Evolutionary conservation across 2,329 filamentous ascomycete genomes (phyloP).

Genomic region (Colletotrichum navitas): DNA sequence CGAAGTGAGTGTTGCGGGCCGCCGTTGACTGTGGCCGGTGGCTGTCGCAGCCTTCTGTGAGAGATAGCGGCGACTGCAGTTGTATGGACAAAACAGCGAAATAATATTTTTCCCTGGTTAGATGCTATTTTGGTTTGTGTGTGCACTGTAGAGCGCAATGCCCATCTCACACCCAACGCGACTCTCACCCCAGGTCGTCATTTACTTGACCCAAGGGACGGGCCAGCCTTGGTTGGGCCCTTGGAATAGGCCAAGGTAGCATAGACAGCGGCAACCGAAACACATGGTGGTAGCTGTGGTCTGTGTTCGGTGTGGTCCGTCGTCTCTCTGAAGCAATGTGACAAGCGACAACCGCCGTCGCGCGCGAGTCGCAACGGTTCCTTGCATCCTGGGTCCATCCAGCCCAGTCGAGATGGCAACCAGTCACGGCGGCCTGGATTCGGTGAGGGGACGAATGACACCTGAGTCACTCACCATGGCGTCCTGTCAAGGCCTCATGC

Average conservation of each 20-base stretch:
- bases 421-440: background rate
- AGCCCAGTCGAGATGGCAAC: background rate
- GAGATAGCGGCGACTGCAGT: conserved; percentile 1
- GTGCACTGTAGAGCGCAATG: conserved; percentile 9
- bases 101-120: conserved; percentile 21
- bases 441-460: conserved; percentile 4
- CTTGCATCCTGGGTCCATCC: background rate
- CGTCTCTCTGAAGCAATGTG: conserved; percentile 17
- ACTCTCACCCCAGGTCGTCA: background rate
- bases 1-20: conserved; percentile 4
- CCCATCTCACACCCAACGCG: conserved; percentile 7
- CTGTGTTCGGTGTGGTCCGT: conserved; percentile 12
- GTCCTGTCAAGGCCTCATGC: conserved; percentile 20
- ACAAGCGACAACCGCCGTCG: conserved; percentile 33
- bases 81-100: conserved; percentile 22
- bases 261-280: conserved; percentile 39
- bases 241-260: background rate
- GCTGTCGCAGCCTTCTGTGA: conserved; percentile 35
- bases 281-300: conserved; percentile 26
- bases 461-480: conserved; percentile 34
- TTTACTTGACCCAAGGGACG: conserved; percentile 15
- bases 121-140: conserved; percentile 30
- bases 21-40: conserved; percentile 8
- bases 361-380: conserved; percentile 24
- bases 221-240: conserved; percentile 13